phyloP scores from a whole-genome alignment of 1,139 yeast species.

The Hyphopichia wangnamkhiaoensis region DNA sequence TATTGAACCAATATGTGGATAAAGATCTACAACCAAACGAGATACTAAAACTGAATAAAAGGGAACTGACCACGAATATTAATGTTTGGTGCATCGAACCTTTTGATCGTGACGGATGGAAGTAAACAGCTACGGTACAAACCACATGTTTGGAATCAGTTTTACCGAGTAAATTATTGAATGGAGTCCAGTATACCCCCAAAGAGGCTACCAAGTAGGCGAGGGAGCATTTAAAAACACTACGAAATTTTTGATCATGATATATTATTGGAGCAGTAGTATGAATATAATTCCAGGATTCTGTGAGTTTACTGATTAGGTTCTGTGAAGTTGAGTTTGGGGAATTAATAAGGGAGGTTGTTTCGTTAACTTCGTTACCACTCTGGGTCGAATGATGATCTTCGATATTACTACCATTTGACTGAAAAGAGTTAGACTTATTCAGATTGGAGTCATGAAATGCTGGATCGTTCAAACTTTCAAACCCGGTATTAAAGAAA shows the following conservation, averaged over 20 bases:
- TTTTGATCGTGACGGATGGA: constrained; percentile 77
- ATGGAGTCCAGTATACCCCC: constrained; percentile 66
- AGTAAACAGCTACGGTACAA: constrained; percentile 82
- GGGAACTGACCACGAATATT: constrained; percentile 57
- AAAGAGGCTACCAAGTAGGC: constrained; percentile 74
- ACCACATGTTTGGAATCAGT: constrained; percentile 80
- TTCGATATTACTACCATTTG: constrained; percentile 2
- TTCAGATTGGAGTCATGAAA: constrained; percentile 2
- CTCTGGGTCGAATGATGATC: constrained; percentile 3
- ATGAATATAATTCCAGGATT: not conserved
- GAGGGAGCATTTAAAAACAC: constrained; percentile 63
- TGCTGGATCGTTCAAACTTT: constrained; percentile 12
- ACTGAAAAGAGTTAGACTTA: not conserved
- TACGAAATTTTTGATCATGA: constrained; percentile 21
- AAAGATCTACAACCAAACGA: constrained; percentile 56
- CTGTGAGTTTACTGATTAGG: not conserved
- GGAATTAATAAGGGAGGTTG: not conserved
- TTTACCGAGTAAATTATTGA: constrained; percentile 58
- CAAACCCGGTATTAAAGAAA: constrained; percentile 21
- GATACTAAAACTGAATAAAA: constrained; percentile 57
- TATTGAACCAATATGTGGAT: constrained; percentile 47
- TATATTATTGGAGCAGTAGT: constrained; percentile 7
- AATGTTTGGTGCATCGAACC: constrained; percentile 83
- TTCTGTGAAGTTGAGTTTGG: not conserved
- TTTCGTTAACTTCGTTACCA: not conserved